A percentile compares a stretch with the other conserved stretches of the same genome.
phyloP scores from a whole-genome alignment of 257 asterid genomes.

The Solanum paucissectum region DNA sequence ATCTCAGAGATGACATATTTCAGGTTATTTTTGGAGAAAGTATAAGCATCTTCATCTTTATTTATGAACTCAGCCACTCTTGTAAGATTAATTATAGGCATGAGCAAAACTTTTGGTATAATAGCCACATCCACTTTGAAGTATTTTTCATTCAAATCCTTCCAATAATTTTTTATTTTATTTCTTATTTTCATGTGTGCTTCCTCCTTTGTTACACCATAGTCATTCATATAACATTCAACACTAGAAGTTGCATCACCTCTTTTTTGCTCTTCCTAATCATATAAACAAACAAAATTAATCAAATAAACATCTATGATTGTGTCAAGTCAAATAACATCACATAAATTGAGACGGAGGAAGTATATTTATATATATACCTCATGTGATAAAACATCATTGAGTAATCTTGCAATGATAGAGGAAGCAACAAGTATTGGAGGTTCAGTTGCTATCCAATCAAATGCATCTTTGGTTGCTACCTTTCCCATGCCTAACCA shows the following conservation, averaged over 20 bases:
- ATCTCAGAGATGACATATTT: neutral
- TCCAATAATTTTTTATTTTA: neutral
- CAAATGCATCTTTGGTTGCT: constrained; percentile 1
- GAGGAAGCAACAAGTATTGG: neutral
- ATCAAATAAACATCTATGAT: too few species aligned
- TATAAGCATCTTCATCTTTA: neutral
- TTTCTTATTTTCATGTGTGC: neutral
- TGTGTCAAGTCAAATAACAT: too few species aligned
- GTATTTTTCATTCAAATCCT: neutral
- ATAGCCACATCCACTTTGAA: neutral
- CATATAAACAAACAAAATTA: neutral
- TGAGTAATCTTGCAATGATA: too few species aligned
- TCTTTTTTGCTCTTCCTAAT: neutral
- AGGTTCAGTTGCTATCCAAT: constrained; percentile 18
- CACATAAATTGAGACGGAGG: neutral
- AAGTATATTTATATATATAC: too few species aligned
- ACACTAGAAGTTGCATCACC: neutral
- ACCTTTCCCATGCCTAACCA: constrained; percentile 5
- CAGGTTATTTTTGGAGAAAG: neutral
- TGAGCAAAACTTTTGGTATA: neutral
- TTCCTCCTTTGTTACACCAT: neutral
- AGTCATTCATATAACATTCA: neutral
- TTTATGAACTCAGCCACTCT: neutral
- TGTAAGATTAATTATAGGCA: neutral
- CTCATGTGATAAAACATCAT: too few species aligned